Evolutionary conservation across 1,284 basidiomycete species (phyloP).

Genomic region (Ganoderma resinaceum): DNA sequence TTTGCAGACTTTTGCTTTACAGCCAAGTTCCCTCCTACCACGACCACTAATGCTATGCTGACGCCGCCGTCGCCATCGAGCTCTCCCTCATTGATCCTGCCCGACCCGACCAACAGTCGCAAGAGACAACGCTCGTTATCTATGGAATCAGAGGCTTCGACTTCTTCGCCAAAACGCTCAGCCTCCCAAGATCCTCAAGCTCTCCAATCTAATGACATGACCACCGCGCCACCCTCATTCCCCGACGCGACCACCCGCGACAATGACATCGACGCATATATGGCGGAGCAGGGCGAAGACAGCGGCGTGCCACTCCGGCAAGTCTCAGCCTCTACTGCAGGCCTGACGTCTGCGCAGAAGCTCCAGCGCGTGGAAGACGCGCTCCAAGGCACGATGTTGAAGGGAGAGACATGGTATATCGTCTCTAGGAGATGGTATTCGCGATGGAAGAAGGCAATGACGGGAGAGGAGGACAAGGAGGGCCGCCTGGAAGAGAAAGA

Average conservation of each 20-base stretch:
- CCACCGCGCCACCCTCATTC: constrained; percentile 44
- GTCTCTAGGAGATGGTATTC: constrained; percentile 76
- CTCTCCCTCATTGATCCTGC: constrained; percentile 36
- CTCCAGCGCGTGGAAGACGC: constrained; percentile 55
- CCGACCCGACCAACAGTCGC: constrained; percentile 40
- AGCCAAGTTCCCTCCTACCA: constrained; percentile 12
- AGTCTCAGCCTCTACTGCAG: constrained; percentile 12
- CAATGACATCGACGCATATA: constrained; percentile 67
- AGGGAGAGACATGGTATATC: constrained; percentile 83
- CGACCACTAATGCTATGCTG: constrained; percentile 40
- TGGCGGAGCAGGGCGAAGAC: constrained; percentile 68
- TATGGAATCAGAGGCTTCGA: constrained; percentile 58
- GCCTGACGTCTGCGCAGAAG: constrained; percentile 52
- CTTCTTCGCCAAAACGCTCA: constrained; percentile 75
- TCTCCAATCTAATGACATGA: constrained; percentile 48
- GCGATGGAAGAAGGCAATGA: constrained; percentile 76
- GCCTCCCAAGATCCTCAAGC: constrained; percentile 60
- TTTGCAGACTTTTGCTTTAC: constrained; percentile 18
- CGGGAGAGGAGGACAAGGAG: constrained; percentile 70
- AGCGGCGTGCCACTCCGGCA: constrained; percentile 15
- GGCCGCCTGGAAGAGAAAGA: constrained; percentile 65
- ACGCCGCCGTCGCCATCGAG: constrained; percentile 39
- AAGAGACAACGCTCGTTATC: constrained; percentile 60
- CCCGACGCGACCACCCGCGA: constrained; percentile 40
- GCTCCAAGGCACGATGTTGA: constrained; percentile 55